Percentiles rank a stretch among this genome's conserved stretches.
Conservation (phyloP, 805 yeast species). For the Metschnikowia borealis region DNA sequence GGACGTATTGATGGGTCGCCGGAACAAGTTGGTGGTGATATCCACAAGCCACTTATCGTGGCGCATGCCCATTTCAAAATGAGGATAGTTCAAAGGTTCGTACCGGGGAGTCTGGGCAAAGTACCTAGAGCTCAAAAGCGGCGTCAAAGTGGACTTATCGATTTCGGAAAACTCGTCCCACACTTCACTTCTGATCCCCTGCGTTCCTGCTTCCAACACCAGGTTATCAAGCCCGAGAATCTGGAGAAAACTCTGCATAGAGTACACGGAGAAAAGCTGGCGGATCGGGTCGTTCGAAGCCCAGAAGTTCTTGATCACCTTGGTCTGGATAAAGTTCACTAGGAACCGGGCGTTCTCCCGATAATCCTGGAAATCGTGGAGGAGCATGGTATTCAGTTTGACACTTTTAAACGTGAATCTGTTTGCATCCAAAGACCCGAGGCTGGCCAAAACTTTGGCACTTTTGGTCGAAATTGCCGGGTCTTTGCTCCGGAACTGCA, state of each 20-base stretch:
- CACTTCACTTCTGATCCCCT: slow-evolving; percentile 24
- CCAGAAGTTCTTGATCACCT: slow-evolving; percentile 81
- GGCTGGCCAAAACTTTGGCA: slow-evolving; percentile 64
- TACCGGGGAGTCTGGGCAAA: slow-evolving; percentile 52
- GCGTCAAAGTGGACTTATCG: slow-evolving; percentile 69
- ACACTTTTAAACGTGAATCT: slow-evolving; percentile 44
- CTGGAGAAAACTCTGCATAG: slow-evolving; percentile 81
- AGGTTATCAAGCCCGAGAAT: slow-evolving; percentile 47
- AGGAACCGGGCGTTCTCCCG: slow-evolving; percentile 65
- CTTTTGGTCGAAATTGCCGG: slow-evolving; percentile 53
- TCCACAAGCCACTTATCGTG: slow-evolving; percentile 70
- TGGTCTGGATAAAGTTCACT: slow-evolving; percentile 57
- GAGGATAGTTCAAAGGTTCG: slow-evolving; percentile 55
- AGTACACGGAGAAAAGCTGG: slow-evolving; percentile 79
- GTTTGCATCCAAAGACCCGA: slow-evolving; percentile 74
- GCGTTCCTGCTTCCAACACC: slow-evolving; percentile 18
- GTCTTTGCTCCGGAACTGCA: slow-evolving; percentile 48
- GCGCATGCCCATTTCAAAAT: slow-evolving; percentile 51
- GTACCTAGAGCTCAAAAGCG: slow-evolving; percentile 71
- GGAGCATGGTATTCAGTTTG: slow-evolving; percentile 44
- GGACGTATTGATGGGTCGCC: slow-evolving; percentile 27
- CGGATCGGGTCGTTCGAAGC: slow-evolving; percentile 83
- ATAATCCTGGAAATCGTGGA: slow-evolving; percentile 59
- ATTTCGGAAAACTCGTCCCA: slow-evolving; percentile 66
- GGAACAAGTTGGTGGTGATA: slow-evolving; percentile 64